These are phyloP conservation scores for Glebionis coronaria DNA, from an alignment of 129 eudicot species.

Conservation along the genomic window DNA sequence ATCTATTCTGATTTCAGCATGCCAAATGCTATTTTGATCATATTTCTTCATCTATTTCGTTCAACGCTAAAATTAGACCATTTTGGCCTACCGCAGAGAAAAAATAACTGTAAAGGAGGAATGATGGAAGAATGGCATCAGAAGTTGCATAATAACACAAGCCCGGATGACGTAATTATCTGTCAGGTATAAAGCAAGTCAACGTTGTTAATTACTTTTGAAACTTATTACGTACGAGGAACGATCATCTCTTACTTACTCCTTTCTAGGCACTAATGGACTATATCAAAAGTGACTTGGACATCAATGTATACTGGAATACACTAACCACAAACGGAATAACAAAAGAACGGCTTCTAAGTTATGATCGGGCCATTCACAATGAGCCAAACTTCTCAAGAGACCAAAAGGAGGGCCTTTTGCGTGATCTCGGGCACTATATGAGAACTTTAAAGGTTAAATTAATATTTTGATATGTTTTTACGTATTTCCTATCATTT, in stretches of 20 bases:
- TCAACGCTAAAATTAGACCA: neutral
- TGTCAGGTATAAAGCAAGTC: constrained; percentile 69
- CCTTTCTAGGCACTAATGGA: constrained; percentile 82
- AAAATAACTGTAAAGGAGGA: constrained; percentile 91
- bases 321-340: constrained; percentile 91
- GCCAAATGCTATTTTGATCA: too few species aligned
- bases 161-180: constrained; percentile 96
- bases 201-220: neutral
- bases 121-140: constrained; percentile 99
- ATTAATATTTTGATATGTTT: neutral
- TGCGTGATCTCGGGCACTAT: constrained; percentile 93
- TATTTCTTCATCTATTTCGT: neutral
- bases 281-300: constrained; percentile 83
- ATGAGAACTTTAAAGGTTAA: constrained; percentile 89
- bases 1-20: too few species aligned
- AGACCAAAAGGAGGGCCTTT: constrained; percentile 95
- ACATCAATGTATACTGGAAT: constrained; percentile 84
- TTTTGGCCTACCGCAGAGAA: constrained; percentile 48
- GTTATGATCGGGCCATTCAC: constrained; percentile 95
- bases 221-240: neutral
- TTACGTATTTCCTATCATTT: constrained; percentile 1
- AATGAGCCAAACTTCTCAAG: constrained; percentile 73
- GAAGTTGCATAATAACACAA: constrained; percentile 95
- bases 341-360: constrained; percentile 94
- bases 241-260: neutral